A percentile compares a stretch with the other conserved stretches of the same genome.
phyloP scores from a whole-genome alignment of 2,329 filamentous ascomycete genomes.

The Epichloe sylvatica region DNA sequence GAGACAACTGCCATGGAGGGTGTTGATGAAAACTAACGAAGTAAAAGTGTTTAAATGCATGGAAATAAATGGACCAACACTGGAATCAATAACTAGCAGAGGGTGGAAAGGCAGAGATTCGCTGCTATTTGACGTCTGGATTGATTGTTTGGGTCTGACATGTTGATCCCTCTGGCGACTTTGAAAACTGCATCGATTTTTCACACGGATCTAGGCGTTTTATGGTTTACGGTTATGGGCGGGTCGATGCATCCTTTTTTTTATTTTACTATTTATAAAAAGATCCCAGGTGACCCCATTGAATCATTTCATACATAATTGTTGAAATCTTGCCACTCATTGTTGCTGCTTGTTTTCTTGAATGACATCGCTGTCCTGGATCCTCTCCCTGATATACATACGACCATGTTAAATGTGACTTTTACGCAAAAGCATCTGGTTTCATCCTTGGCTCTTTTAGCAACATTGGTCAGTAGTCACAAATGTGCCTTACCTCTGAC shows the following conservation, averaged over 20 bases:
- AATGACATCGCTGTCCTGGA: neutral
- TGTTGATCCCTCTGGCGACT: neutral
- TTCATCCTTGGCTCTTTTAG: neutral
- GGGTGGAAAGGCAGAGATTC: neutral
- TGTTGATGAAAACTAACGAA: slow-evolving; percentile 14
- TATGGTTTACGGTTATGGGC: slow-evolving; percentile 17
- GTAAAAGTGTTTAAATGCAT: neutral
- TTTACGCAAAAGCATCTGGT: neutral
- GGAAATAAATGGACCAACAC: neutral
- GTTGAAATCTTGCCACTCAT: neutral
- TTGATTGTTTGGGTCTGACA: neutral
- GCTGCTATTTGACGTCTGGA: slow-evolving; percentile 5
- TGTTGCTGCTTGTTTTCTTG: neutral
- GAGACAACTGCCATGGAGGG: slow-evolving; percentile 26
- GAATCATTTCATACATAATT: slow-evolving; percentile 3
- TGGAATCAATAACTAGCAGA: slow-evolving; percentile 6
- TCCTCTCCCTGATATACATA: neutral
- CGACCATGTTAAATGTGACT: neutral
- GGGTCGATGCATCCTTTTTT: slow-evolving; percentile 16
- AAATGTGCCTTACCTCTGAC: slow-evolving; percentile 40
- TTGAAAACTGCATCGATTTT: slow-evolving; percentile 7
- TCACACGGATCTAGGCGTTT: slow-evolving; percentile 22
- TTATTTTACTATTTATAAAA: slow-evolving; percentile 6
- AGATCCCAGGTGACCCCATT: slow-evolving; percentile 13
- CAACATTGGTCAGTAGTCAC: slow-evolving; percentile 20